Base-by-base conservation (phyloP, 345 rosid genomes). In the Populus pruinosa region DNA sequence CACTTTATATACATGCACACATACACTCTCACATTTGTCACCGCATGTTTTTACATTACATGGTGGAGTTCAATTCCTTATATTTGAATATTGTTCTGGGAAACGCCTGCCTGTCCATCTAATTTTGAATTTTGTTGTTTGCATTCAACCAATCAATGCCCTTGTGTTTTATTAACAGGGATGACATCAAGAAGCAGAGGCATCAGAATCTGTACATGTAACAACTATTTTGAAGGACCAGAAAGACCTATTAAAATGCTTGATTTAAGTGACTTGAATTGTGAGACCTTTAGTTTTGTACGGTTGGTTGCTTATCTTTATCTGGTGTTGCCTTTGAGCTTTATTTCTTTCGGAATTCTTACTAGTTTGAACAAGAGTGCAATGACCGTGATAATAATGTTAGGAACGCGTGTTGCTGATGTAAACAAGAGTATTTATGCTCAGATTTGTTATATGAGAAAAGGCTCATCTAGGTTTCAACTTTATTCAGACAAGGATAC, bases 121-220 rank as follows among this genome's bases (percentile, higher is more conserved):
- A 53, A 33, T 53, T 68, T n/a, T 23, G 27, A 59, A 20, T 59
- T 36, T 63, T 65, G 70, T 21, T 25, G 64, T 36, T 66, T 47
- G 43, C 13, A 10, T n/a, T 25, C 16, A 16, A 31, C 73, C 77
- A 67, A 77, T 43, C 38, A 43, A 18, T 69, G 50, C 29, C 67
- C 2, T 47, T 31, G 11, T 78, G 61, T 78, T 44, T 47, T 73
- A 11, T 76, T 39, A 50, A 73, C 35, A 78, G 81, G 84, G 77
- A 56, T 72, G 10, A 12, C 59, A 73, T 70, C 33, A 53, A 70
- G 70, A 67, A 44, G 50, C 63, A 49, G 56, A 44, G 55, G 70
- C 82, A 62, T 47, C 73, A 23, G 27, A 65, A 20, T 73, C 72
- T 71, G 71, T 76, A 69, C 76, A 75, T 66, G 49, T 43, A 72